These are phyloP conservation scores for Tylopilus felleus DNA, from an alignment of 768 basidiomycete species.

Conservation along the genomic window DNA sequence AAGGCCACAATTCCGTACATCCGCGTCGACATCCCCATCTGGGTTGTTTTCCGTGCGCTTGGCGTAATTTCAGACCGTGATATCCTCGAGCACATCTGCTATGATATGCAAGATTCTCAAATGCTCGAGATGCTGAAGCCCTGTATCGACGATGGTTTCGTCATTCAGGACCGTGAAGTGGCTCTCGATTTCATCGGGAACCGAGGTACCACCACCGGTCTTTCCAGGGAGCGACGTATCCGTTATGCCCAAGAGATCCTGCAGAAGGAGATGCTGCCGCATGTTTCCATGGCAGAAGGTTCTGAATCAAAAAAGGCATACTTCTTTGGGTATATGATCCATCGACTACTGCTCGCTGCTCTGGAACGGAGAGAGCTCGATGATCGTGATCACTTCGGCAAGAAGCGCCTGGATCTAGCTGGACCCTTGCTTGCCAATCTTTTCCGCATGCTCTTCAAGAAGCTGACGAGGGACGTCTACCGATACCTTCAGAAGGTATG, in stretches of 20 bases:
- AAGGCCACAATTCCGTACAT: conserved; percentile 98
- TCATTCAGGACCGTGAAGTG: conserved; percentile 95
- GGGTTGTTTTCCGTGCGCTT: conserved; percentile 97
- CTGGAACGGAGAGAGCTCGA: conserved; percentile 93
- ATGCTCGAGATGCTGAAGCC: conserved; percentile 99
- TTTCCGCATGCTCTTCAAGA: conserved; percentile 96
- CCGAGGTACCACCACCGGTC: conserved; percentile 91
- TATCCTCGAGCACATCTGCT: conserved; percentile 97
- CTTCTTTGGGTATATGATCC: conserved; percentile 99
- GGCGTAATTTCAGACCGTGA: conserved; percentile 98
- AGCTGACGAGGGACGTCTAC: conserved; percentile 95
- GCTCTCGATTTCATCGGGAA: conserved; percentile 98
- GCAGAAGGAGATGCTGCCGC: conserved; percentile 98
- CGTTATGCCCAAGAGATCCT: conserved; percentile 97
- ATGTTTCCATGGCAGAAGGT: conserved; percentile 93
- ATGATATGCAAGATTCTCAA: conserved; percentile 93
- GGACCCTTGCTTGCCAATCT: conserved; percentile 95
- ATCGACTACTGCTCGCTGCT: conserved; percentile 89
- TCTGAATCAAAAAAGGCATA: conserved; percentile 98
- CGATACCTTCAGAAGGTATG: conserved; percentile 93
- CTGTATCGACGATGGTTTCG: conserved; percentile 97
- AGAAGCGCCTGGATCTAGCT: conserved; percentile 94
- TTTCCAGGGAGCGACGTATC: conserved; percentile 88
- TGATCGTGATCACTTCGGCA: conserved; percentile 99
- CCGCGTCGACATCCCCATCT: conserved; percentile 96